A percentile compares a stretch with the other conserved stretches of the same genome.
phyloP scores from a whole-genome alignment of 139 green algal genomes.

The Chlorella ohadii region DNA sequence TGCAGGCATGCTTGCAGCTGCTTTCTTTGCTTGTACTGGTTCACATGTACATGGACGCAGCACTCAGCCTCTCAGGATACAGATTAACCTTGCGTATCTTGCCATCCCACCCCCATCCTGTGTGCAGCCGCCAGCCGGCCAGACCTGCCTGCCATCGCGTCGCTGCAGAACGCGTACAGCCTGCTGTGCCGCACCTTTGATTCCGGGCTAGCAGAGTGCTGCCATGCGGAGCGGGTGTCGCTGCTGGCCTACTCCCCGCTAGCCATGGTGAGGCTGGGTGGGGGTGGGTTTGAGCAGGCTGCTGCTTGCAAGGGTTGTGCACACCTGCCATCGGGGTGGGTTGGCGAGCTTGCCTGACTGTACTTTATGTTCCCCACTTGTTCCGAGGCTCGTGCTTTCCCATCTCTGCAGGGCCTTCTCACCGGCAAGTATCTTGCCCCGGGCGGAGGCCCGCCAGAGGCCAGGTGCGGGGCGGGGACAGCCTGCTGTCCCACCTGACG shows the following conservation, averaged over 20 bases:
- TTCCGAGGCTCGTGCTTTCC: too few species aligned
- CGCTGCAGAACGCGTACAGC: slow-evolving; percentile 70
- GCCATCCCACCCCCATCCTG: not conserved
- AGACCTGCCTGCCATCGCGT: slow-evolving; percentile 53
- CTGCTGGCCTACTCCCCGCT: slow-evolving; percentile 91
- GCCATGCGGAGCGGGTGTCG: slow-evolving; percentile 70
- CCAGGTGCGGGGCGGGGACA: slow-evolving; percentile 13
- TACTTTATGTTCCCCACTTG: too few species aligned
- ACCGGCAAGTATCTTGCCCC: slow-evolving; percentile 83
- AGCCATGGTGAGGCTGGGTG: slow-evolving; percentile 66
- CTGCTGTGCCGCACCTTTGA: slow-evolving; percentile 88
- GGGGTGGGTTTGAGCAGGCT: too few species aligned
- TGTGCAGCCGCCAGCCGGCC: not conserved
- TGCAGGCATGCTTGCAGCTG: not conserved
- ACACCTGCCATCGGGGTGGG: too few species aligned
- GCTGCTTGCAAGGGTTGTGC: too few species aligned
- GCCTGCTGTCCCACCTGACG: not conserved
- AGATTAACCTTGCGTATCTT: too few species aligned
- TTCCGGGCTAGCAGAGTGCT: slow-evolving; percentile 77
- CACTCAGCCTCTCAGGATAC: too few species aligned
- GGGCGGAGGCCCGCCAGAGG: slow-evolving; percentile 53
- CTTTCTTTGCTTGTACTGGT: too few species aligned
- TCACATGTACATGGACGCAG: too few species aligned
- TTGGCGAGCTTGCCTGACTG: too few species aligned
- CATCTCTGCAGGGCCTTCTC: slow-evolving; percentile 68